These are phyloP conservation scores for Physcomitrellopsis africana DNA, from an alignment of 225 moss, liverwort and hornwort species.

Conservation along the genomic window DNA sequence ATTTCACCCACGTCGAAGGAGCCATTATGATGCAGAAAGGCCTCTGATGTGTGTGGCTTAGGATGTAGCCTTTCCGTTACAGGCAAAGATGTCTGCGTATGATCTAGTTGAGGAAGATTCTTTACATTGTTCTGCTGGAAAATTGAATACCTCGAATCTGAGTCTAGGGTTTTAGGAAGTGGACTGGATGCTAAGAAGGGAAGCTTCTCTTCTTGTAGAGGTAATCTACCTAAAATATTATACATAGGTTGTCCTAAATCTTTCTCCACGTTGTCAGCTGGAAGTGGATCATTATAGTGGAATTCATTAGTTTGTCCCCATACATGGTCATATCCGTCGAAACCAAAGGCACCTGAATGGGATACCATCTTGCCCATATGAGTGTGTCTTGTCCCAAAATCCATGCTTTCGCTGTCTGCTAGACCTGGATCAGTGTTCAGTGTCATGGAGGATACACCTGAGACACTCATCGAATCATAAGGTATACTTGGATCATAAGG, in stretches of 20 bases:
- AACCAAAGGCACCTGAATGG: conserved; percentile 31
- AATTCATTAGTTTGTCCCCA: conserved; percentile 55
- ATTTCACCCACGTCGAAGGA: conserved; percentile 40
- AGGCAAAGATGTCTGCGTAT: conserved; percentile 44
- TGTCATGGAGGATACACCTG: conserved; percentile 34
- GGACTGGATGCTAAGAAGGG: conserved; percentile 43
- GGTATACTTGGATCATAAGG: conserved; percentile 34
- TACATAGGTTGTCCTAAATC: conserved; percentile 43
- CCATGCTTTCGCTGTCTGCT: conserved; percentile 27
- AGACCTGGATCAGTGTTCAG: conserved; percentile 31
- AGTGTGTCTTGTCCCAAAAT: conserved; percentile 33
- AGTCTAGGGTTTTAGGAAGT: conserved; percentile 32
- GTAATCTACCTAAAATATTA: conserved; percentile 43
- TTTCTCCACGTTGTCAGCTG: conserved; percentile 43
- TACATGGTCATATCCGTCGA: conserved; percentile 36
- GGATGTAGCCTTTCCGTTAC: conserved; percentile 36
- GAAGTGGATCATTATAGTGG: conserved; percentile 39
- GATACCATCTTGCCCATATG: conserved; percentile 40
- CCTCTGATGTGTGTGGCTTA: conserved; percentile 36
- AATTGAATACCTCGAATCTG: conserved; percentile 42
- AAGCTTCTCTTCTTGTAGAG: conserved; percentile 41
- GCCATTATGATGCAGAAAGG: conserved; percentile 44
- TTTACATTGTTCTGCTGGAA: conserved; percentile 44
- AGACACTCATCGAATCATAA: conserved; percentile 31
- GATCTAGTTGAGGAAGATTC: conserved; percentile 35